Conservation (phyloP, 2,329 filamentous ascomycete genomes). For the Dendrostoma leiphaemia region DNA sequence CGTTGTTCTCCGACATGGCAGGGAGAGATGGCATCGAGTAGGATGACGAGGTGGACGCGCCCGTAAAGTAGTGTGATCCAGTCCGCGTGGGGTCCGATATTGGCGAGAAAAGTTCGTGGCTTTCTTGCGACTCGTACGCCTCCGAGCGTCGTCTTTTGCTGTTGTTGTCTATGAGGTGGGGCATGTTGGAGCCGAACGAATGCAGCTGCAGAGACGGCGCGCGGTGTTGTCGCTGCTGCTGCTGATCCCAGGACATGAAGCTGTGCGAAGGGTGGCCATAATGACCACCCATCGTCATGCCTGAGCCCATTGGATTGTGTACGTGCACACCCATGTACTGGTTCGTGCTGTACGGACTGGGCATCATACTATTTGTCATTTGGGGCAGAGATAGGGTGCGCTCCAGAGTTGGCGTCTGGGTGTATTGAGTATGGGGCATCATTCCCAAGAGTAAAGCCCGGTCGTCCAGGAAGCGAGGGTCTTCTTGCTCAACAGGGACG, state of each 20-base stretch:
- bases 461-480: constrained; percentile 29
- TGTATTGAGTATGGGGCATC: constrained; percentile 1
- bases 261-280: constrained; percentile 1
- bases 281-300: constrained; percentile 5
- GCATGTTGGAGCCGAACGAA: not conserved
- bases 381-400: constrained; percentile 12
- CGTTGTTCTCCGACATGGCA: not conserved
- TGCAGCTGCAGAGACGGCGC: constrained; percentile 7
- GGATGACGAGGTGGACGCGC: constrained; percentile 8
- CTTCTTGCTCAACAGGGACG: constrained; percentile 60
- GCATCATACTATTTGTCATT: constrained; percentile 8
- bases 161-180: constrained; percentile 7
- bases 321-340: constrained; percentile 15
- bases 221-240: constrained; percentile 6
- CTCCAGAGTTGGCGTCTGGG: constrained; percentile 5
- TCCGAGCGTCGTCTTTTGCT: constrained; percentile 15
- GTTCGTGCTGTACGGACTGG: constrained; percentile 9
- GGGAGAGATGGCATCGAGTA: constrained; percentile 13
- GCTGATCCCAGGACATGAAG: constrained; percentile 10
- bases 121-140: constrained; percentile 5
- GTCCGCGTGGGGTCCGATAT: constrained; percentile 2
- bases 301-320: not conserved
- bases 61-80: constrained; percentile 3
- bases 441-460: constrained; percentile 13
- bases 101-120: constrained; percentile 12